phyloP scores from a whole-genome alignment of 106 monocot genomes.

The Triglochin maritima region DNA sequence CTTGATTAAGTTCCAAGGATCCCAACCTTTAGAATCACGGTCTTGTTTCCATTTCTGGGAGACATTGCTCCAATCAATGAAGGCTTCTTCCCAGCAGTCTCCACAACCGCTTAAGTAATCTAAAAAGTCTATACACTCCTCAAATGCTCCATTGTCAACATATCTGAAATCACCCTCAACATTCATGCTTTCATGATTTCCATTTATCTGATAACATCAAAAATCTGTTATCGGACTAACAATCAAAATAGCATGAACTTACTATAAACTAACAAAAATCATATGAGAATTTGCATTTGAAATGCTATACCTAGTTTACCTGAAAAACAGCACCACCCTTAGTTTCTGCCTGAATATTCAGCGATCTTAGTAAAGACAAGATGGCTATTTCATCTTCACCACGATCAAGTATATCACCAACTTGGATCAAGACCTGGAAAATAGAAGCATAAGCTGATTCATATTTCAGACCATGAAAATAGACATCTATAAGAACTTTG shows the following conservation, averaged over 20 bases:
- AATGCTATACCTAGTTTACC: constrained; percentile 18
- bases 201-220: constrained; percentile 46
- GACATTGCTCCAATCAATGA: constrained; percentile 57
- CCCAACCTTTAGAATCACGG: constrained; percentile 44
- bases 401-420: constrained; percentile 92
- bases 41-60: constrained; percentile 46
- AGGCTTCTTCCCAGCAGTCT: constrained; percentile 67
- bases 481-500: background rate
- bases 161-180: constrained; percentile 92
- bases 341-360: constrained; percentile 60
- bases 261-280: background rate
- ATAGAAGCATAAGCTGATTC: background rate
- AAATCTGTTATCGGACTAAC: background rate
- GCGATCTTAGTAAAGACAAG: constrained; percentile 59
- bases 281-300: background rate
- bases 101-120: constrained; percentile 48
- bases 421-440: constrained; percentile 65
- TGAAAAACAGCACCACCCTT: constrained; percentile 93
- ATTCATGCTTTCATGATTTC: constrained; percentile 98
- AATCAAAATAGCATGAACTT: background rate
- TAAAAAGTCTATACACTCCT: constrained; percentile 72
- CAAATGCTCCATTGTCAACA: constrained; percentile 77
- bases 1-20: constrained; percentile 62
- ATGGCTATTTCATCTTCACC: constrained; percentile 95
- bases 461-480: background rate